phyloP scores from a whole-genome alignment of 306 rosid genomes.

The Quercus engelmannii region DNA sequence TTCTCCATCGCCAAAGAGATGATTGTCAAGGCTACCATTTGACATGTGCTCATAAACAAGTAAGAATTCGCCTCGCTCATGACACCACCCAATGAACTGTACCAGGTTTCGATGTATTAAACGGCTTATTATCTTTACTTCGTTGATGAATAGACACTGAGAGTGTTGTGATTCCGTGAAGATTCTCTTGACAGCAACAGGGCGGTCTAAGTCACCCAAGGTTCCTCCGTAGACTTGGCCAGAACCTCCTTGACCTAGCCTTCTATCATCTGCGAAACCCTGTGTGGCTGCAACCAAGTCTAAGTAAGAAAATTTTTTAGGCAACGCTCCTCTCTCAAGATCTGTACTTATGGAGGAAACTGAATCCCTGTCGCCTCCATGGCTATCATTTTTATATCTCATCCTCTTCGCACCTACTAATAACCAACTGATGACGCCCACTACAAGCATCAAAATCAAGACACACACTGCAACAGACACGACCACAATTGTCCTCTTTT shows the following conservation, averaged over 20 bases:
- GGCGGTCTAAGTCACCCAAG: slow-evolving; percentile 17
- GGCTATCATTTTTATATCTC: background rate
- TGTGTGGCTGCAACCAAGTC: slow-evolving; percentile 44
- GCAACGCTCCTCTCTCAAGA: slow-evolving; percentile 38
- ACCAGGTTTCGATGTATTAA: slow-evolving; percentile 51
- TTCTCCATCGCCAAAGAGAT: slow-evolving; percentile 37
- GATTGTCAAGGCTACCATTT: slow-evolving; percentile 50
- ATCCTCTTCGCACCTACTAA: slow-evolving; percentile 10
- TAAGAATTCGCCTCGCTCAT: slow-evolving; percentile 35
- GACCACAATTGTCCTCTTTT: background rate
- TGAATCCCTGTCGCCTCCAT: background rate
- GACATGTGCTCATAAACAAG: slow-evolving; percentile 51
- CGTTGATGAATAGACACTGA: slow-evolving; percentile 36
- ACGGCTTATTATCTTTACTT: slow-evolving; percentile 53
- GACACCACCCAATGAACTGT: slow-evolving; percentile 64
- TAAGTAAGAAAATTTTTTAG: slow-evolving; percentile 38
- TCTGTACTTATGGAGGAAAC: slow-evolving; percentile 15
- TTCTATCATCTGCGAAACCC: slow-evolving; percentile 33
- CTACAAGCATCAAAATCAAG: background rate
- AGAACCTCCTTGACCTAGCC: slow-evolving; percentile 58
- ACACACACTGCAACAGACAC: slow-evolving; percentile 5
- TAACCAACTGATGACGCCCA: background rate
- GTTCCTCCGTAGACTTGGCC: slow-evolving; percentile 54
- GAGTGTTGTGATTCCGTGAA: slow-evolving; percentile 32
- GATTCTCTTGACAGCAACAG: slow-evolving; percentile 57